Base-by-base conservation (phyloP, 306 rosid species). In the Coriaria nepalensis region DNA sequence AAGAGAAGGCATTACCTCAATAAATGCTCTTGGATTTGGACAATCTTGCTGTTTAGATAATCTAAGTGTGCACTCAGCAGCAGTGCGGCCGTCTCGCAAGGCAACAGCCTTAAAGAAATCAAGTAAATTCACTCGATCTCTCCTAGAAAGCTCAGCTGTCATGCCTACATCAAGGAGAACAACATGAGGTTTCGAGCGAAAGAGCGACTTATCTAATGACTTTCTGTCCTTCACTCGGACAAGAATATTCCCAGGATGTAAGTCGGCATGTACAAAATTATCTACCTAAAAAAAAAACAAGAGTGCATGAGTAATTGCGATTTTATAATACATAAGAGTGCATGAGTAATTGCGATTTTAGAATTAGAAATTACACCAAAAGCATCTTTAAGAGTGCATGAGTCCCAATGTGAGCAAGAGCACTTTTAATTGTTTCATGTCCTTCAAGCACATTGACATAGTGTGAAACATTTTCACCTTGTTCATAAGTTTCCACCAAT, bases 171-270 rank as follows among this genome's bases (percentile, higher is more conserved):
- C 87, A 56, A 85, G 95, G 75, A 85, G 79, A 66, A 85, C 43
- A 56, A 85, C 82, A 68, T 78, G 95, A 53, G 95, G 95, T 73
- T 45, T 78, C 47, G 83, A 53, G 60, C 67, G 70, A 55, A 73
- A 81, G 53, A 78, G 77, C 57, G 12, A 51, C 53, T 71, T 61
- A 11, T 60, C 65, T 6, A 76, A 63, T 7, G 61, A 39, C 57
- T 69, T 78, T 51, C 62, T 40, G 46, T 65, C 37, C 4, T 38
- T 57, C 11, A 66, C 63, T 53, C 95, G 72, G 53, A 85, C 87
- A 39, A 85, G 93, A 60, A 85, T 85, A 73, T 85, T 85, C 63
- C 93, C 95, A 32, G 95, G 93, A 62, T 85, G 95, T 87, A 85
- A 75, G 66, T 85, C 95, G 45, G 95, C 93, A 62, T 85, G 95